Conservation (phyloP, 306 rosid species). For the Vigna mungo region DNA sequence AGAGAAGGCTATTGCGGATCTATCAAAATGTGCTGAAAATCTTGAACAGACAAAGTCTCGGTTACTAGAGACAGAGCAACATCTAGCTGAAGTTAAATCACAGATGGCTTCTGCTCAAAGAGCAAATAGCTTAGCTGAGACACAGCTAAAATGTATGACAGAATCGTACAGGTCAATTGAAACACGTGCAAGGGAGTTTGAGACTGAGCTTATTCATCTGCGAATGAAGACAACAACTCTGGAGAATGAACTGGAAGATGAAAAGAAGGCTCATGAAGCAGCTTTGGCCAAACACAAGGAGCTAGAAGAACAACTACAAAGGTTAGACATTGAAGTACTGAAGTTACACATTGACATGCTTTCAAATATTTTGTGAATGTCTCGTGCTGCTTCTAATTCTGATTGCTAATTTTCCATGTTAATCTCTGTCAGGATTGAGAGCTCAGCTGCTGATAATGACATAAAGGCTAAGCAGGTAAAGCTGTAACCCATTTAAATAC, state of each 20-base stretch:
- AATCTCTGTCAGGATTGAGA: conserved; percentile 63
- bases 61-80: conserved; percentile 86
- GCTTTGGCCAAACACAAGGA: conserved; percentile 70
- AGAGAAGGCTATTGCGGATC: conserved; percentile 68
- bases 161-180: conserved; percentile 97
- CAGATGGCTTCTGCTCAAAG: conserved; percentile 85
- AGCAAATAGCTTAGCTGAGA: conserved; percentile 86
- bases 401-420: conserved; percentile 34
- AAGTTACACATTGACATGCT: conserved; percentile 15
- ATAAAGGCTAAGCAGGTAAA: conserved; percentile 79
- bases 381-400: conserved; percentile 37
- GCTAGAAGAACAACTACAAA: conserved; percentile 82
- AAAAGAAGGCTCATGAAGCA: conserved; percentile 72
- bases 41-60: conserved; percentile 76
- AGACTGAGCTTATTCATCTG: conserved; percentile 77
- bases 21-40: conserved; percentile 71
- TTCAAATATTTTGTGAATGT: not conserved
- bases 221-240: conserved; percentile 69
- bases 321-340: conserved; percentile 55
- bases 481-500: conserved; percentile 20
- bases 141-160: conserved; percentile 97
- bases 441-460: conserved; percentile 66
- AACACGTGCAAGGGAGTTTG: conserved; percentile 76
- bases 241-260: conserved; percentile 80
- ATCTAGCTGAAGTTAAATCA: conserved; percentile 82